A percentile compares a stretch with the other conserved stretches of the same genome.
Conservation (phyloP, 1,284 basidiomycete species). For the Nidula niveotomentosa region DNA sequence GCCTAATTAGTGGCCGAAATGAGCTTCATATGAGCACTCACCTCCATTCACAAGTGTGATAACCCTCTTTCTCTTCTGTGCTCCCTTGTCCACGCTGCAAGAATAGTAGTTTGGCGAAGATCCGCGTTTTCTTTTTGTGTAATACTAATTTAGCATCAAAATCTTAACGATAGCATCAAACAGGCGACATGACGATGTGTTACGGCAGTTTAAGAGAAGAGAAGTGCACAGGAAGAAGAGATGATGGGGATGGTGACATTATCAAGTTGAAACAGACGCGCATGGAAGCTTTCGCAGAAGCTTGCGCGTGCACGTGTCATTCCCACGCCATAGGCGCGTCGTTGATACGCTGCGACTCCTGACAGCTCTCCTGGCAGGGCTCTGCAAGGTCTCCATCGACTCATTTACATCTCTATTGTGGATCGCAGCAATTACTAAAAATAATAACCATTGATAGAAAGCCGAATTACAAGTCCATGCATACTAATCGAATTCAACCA, state of each 20-base stretch:
- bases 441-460: too few relatives aligned
- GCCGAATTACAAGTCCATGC: too few relatives aligned
- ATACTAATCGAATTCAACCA: too few relatives aligned
- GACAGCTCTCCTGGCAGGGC: neutral
- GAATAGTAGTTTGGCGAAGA: neutral
- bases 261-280: too few relatives aligned
- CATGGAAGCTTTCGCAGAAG: too few relatives aligned
- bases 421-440: too few relatives aligned
- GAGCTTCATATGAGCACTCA: constrained; percentile 1
- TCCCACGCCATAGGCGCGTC: neutral
- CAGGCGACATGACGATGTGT: neutral
- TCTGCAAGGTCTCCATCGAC: neutral
- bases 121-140: neutral
- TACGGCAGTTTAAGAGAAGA: neutral
- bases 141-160: neutral
- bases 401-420: too few relatives aligned
- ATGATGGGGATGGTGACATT: neutral
- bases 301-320: neutral
- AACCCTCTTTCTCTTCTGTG: constrained; percentile 10
- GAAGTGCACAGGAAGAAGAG: neutral
- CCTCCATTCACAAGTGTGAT: constrained; percentile 19
- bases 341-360: too few relatives aligned
- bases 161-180: too few relatives aligned
- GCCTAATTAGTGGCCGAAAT: too few relatives aligned
- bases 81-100: too few relatives aligned